A percentile compares a stretch with the other conserved stretches of the same genome.
Conservation (phyloP, 2,329 filamentous ascomycete species). For the Teratosphaeriaceae sp. region DNA sequence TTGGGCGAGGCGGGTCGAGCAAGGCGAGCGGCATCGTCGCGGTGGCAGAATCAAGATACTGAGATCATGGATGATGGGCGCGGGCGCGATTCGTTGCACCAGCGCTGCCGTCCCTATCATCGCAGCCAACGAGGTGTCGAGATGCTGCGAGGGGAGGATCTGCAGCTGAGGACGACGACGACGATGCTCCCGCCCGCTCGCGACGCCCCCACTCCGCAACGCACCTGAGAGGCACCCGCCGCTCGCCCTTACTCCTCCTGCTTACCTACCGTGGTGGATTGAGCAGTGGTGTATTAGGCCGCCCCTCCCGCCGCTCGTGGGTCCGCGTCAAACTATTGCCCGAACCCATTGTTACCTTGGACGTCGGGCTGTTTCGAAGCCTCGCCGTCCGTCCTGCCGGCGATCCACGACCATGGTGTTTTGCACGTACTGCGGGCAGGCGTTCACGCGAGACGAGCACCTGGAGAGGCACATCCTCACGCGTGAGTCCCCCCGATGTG, state of each 20-base stretch:
- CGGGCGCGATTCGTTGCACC: constrained; percentile 4
- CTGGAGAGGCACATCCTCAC: constrained; percentile 47
- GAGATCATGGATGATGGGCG: constrained; percentile 18
- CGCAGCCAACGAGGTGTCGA: too few relatives aligned
- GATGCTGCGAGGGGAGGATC: constrained; percentile 1
- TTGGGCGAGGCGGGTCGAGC: background rate
- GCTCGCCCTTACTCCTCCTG: constrained; percentile 8
- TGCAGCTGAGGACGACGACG: background rate
- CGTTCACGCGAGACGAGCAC: constrained; percentile 47
- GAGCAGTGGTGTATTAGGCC: constrained; percentile 4
- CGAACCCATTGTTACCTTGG: background rate
- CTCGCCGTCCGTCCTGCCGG: background rate
- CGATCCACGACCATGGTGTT: constrained; percentile 39
- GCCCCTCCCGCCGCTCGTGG: background rate
- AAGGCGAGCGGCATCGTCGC: constrained; percentile 9
- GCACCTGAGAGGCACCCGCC: constrained; percentile 5
- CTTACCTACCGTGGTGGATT: constrained; percentile 5
- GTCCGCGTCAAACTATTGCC: background rate
- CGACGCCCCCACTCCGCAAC: background rate
- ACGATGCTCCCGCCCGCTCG: background rate
- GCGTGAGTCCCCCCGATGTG: too few relatives aligned
- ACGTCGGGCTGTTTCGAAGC: too few relatives aligned
- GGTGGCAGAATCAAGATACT: constrained; percentile 17
- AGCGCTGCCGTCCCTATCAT: constrained; percentile 18
- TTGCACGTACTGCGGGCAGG: constrained; percentile 49